Evolutionary conservation across 1,284 basidiomycete genomes (phyloP).

Genomic region (Anthracocystis panici-leucophaei): DNA sequence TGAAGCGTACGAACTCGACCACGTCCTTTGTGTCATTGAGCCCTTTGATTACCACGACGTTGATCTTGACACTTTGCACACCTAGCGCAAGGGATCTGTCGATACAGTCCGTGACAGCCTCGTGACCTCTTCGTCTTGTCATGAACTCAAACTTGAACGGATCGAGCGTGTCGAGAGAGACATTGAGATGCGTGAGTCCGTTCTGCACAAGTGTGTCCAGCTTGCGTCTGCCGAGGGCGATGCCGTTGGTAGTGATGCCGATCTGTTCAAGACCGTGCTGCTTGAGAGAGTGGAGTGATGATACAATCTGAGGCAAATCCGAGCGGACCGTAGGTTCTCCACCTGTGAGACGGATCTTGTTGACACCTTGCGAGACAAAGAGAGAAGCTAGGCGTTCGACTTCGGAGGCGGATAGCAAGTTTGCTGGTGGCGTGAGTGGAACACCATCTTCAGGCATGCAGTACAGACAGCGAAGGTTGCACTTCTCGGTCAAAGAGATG

Average conservation of each 20-base stretch:
- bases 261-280: slow-evolving; percentile 78
- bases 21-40: slow-evolving; percentile 81
- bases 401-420: slow-evolving; percentile 82
- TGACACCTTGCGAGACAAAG: slow-evolving; percentile 82
- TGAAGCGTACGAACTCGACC: slow-evolving; percentile 81
- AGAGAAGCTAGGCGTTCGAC: slow-evolving; percentile 78
- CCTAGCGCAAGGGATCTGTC: slow-evolving; percentile 74
- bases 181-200: slow-evolving; percentile 84
- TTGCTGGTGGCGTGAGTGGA: slow-evolving; percentile 78
- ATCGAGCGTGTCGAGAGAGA: slow-evolving; percentile 81
- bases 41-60: slow-evolving; percentile 83
- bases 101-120: slow-evolving; percentile 79
- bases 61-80: slow-evolving; percentile 78
- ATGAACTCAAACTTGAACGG: slow-evolving; percentile 88
- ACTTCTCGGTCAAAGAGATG: slow-evolving; percentile 86
- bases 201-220: slow-evolving; percentile 77
- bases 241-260: slow-evolving; percentile 87
- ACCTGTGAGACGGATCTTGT: slow-evolving; percentile 86
- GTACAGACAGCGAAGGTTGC: slow-evolving; percentile 89
- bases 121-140: slow-evolving; percentile 78
- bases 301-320: slow-evolving; percentile 79
- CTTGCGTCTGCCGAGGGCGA: slow-evolving; percentile 78
- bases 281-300: slow-evolving; percentile 49
- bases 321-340: slow-evolving; percentile 88
- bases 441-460: slow-evolving; percentile 89